Conservation (phyloP, 2,329 filamentous ascomycete species). For the Pseudogymnoascus sp. region DNA sequence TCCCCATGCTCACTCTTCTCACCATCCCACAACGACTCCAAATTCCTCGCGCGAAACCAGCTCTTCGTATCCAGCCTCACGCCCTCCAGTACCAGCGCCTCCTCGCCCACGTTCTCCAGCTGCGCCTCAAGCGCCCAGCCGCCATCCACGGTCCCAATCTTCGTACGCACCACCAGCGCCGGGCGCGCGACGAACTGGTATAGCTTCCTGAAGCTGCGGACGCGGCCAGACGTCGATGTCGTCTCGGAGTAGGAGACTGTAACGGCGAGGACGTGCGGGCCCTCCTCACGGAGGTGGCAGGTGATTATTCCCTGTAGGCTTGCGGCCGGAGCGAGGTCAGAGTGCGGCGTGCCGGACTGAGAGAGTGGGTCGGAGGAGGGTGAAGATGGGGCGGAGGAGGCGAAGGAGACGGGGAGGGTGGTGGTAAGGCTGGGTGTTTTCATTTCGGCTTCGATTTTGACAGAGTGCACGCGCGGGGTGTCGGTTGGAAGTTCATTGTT, state of each 20-base stretch:
- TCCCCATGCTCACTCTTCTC: slow-evolving; percentile 34
- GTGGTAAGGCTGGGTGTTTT: slow-evolving; percentile 64
- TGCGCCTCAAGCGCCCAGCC: slow-evolving; percentile 83
- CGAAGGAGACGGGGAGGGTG: slow-evolving; percentile 59
- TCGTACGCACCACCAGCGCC: slow-evolving; percentile 82
- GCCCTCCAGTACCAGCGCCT: slow-evolving; percentile 66
- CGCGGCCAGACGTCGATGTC: slow-evolving; percentile 57
- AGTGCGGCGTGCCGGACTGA: slow-evolving; percentile 20
- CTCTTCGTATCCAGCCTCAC: slow-evolving; percentile 46
- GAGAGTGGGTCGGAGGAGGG: slow-evolving; percentile 14
- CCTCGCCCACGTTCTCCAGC: slow-evolving; percentile 87
- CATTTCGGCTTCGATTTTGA: slow-evolving; percentile 85
- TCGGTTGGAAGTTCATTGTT: slow-evolving; percentile 64
- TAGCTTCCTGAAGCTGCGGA: slow-evolving; percentile 83
- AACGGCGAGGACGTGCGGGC: slow-evolving; percentile 85
- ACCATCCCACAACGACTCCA: slow-evolving; percentile 33
- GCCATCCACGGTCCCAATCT: slow-evolving; percentile 52
- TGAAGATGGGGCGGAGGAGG: slow-evolving; percentile 25
- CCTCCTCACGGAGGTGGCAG: slow-evolving; percentile 88
- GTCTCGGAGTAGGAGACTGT: slow-evolving; percentile 93
- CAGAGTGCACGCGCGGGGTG: slow-evolving; percentile 42
- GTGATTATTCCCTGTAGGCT: slow-evolving; percentile 74
- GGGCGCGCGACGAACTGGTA: slow-evolving; percentile 95
- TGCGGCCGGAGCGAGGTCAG: slow-evolving; percentile 50
- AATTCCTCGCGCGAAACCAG: slow-evolving; percentile 43